Base-by-base conservation (phyloP, 805 yeast species). In the Starmerella scarabaei region DNA sequence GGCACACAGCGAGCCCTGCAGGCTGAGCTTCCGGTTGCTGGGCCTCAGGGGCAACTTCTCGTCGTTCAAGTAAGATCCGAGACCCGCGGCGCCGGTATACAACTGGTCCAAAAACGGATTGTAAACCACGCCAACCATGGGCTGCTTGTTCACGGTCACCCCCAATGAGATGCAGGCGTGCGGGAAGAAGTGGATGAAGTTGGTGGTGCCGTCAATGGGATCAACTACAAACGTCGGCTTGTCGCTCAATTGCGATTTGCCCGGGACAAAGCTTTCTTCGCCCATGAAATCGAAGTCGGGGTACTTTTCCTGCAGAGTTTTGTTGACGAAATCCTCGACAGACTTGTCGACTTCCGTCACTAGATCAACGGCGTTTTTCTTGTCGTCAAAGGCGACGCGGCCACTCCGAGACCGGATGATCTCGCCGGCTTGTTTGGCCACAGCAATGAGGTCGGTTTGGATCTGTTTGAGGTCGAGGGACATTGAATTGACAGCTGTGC, bases 121-220 rank as follows among this genome's bases (percentile, higher is more conserved):
- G 54, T 65, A 75, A n/a, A 75, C 69, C 11, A 74, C 81, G 21
- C 81, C 81, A n/a, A 75, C 75, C 0, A 63, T 69, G 1, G 80
- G 70, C 39, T 55, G 55, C 30, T 64, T 63, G 43, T 62, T 53
- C 15, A 69, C 55, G 1, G 77, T 65, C 39, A 75, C 64, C 0
- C 80, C 80, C 29, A 75, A 52, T 1, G 80, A 75, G 36, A 73
- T 72, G 56, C 80, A 75, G 33, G 75, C 67, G 53, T 64, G 70
- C 2, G 80, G 81, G 58, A 71, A 75, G 34, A 64, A 66, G 53
- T 75, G 81, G 37, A 75, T 67, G 55, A 75, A 75, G 55, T 75
- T 71, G 4, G 79, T 73, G 1, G 81, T 75, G 11, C 80, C 80
- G 48, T 74, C 79, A 53, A 73, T 70, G 31, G 78, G 78, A 51